phyloP scores from a whole-genome alignment of 1,284 basidiomycete genomes.

The Lentinus polychrous region DNA sequence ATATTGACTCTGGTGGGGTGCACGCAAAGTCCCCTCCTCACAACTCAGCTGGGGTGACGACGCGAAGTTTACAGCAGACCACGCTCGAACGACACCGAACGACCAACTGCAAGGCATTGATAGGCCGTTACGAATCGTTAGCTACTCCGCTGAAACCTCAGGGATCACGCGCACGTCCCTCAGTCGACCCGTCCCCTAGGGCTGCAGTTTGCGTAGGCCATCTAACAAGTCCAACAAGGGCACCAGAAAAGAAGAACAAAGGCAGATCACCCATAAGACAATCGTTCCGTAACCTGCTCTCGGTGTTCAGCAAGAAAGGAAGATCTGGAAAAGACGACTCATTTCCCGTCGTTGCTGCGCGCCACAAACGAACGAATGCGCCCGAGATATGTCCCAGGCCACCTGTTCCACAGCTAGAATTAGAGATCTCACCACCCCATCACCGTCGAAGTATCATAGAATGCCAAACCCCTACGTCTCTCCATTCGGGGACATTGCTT shows the following conservation, averaged over 20 bases:
- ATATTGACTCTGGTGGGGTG: too few species aligned
- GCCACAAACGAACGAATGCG: background rate
- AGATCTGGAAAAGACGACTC: slow-evolving; percentile 8
- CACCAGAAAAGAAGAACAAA: slow-evolving; percentile 18
- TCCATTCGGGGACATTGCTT: slow-evolving; percentile 37
- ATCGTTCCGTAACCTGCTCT: slow-evolving; percentile 59
- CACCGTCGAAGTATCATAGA: slow-evolving; percentile 11
- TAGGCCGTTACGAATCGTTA: slow-evolving; percentile 28
- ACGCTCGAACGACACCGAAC: slow-evolving; percentile 19
- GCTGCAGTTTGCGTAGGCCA: background rate
- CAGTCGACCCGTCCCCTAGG: background rate
- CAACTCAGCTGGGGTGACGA: too few species aligned
- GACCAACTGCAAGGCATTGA: slow-evolving; percentile 32
- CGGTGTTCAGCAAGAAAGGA: slow-evolving; percentile 54
- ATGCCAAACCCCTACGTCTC: slow-evolving; percentile 25
- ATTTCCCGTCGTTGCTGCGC: background rate
- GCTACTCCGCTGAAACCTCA: slow-evolving; percentile 1
- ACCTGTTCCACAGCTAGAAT: background rate
- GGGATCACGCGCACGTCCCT: background rate
- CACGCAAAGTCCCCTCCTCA: too few species aligned
- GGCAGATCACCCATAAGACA: slow-evolving; percentile 50
- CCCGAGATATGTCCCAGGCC: background rate
- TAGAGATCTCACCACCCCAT: background rate
- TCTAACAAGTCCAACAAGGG: slow-evolving; percentile 1
- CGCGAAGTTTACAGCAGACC: background rate